Evolutionary conservation across 2,329 filamentous ascomycete genomes (phyloP).

Genomic region (Colletotrichum sp.): DNA sequence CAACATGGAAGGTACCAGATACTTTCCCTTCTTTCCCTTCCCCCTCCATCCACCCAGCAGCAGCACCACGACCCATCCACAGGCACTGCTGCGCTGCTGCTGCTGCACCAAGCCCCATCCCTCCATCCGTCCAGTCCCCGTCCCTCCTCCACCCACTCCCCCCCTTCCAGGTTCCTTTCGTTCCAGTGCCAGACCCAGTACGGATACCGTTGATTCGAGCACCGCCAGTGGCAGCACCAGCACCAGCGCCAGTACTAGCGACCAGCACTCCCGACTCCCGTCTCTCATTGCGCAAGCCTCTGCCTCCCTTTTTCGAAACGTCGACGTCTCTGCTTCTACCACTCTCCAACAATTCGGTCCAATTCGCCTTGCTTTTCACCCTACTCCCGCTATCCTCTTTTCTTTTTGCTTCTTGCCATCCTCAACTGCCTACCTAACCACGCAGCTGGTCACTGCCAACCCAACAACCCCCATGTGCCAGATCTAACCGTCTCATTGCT

Average conservation of each 20-base stretch:
- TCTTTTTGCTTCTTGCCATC: background rate
- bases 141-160: conserved; percentile 7
- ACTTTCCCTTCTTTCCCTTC: background rate
- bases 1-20: background rate
- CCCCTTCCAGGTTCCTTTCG: background rate
- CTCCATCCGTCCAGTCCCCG: background rate
- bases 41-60: background rate
- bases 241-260: background rate
- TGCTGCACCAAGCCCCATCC: background rate
- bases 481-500: background rate
- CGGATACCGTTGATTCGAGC: background rate
- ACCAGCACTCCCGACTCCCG: background rate
- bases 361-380: conserved; percentile 4
- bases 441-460: background rate
- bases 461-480: background rate
- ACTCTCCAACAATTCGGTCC: background rate
- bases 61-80: background rate
- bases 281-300: background rate
- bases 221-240: background rate
- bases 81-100: background rate
- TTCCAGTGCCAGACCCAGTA: background rate
- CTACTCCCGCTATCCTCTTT: background rate
- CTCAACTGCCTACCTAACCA: background rate
- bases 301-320: conserved; percentile 14
- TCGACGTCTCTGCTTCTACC: background rate